These are phyloP conservation scores for Fraxinus nigra DNA, from an alignment of 305 asterid species.

Conservation along the genomic window DNA sequence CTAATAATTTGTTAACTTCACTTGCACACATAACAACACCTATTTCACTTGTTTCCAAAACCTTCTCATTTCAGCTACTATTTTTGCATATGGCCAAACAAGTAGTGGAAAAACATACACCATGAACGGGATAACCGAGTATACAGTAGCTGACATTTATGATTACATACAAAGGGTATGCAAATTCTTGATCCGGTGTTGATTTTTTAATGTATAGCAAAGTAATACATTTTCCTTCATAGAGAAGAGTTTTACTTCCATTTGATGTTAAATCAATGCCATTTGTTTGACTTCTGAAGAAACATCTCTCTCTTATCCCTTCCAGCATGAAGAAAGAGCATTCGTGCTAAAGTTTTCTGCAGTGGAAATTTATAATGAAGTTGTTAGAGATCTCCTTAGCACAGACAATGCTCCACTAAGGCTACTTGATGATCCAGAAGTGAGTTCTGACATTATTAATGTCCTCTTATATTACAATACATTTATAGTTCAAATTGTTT, in stretches of 20 bases:
- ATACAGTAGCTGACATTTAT: conserved; percentile 80
- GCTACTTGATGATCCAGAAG: conserved; percentile 98
- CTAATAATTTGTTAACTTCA: conserved; percentile 3
- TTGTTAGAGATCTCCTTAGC: conserved; percentile 87
- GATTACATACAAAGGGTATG: conserved; percentile 70
- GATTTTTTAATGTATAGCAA: conserved; percentile 13
- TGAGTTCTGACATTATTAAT: conserved; percentile 36
- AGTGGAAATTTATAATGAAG: conserved; percentile 93
- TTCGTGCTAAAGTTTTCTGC: conserved; percentile 89
- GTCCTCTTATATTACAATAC: conserved; percentile 3
- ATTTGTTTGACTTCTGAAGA: conserved; percentile 5
- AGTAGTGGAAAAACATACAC: conserved; percentile 97
- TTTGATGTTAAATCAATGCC: conserved; percentile 4
- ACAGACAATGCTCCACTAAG: conserved; percentile 71
- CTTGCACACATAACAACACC: conserved; percentile 5
- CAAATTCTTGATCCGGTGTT: conserved; percentile 22
- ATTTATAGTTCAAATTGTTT: conserved; percentile 19
- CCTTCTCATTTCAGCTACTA: conserved; percentile 60
- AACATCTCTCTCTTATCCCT: conserved; percentile 11
- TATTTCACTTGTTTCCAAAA: conserved; percentile 18
- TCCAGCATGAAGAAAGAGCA: conserved; percentile 90
- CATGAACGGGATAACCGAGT: conserved; percentile 94
- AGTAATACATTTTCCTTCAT: not conserved
- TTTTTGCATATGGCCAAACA: conserved; percentile 94
- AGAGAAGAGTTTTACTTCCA: conserved; percentile 12